Evolutionary conservation across 2,329 filamentous ascomycete genomes (phyloP), one percentile per base, ranked within the genome.

Genomic region (Alternaria metachromatica): DNA sequence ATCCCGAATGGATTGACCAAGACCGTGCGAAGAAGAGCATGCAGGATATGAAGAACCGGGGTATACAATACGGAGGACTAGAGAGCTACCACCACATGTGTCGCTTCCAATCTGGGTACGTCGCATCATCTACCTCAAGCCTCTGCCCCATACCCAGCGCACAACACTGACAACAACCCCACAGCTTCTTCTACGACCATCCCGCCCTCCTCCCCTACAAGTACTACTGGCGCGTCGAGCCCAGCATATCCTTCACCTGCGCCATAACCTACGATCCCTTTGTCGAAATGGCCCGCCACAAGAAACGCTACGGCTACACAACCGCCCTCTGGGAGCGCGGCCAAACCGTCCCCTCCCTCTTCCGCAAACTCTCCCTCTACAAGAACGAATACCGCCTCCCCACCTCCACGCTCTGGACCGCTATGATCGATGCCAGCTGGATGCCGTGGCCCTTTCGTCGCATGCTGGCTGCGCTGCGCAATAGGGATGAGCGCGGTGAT

Each of bases 191-290:
- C 85, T 97, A 97, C 86, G 93, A 94, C 76, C 94, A 97, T 80
- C 92, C 93, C 0, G 93, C 93, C 1, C 87, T 98, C 56, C 84
- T 89, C 69, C 81, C 94, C 69, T 89, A 87, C 71, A 91, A 92
- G 72, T 98, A 91, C 85, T 98, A 98, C 85, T 98, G 95, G 95
- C 92, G 95, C 63, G 94, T 98, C 53, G 95, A 98, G 80, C 95
- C 95, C 57, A 96, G 97, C 70, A 94, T 97, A 41, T 92, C 96
- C 82, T 98, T 97, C 86, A 97, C 97, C 86, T 98, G 95, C 85
- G 92, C 97, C 73, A 87, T 98, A 64, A 94, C 97, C 80, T 98
- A 97, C 82, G 95, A 98, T 76, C 91, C 97, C 54, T 98, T 98
- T 86, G 89, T 92, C 70, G 97, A 92, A 82, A 97, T 98, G 94